Percentiles rank a stretch among this genome's conserved stretches.
Evolutionary conservation across 2,329 filamentous ascomycete genomes (phyloP).

Genomic region (Aspergillus caelatus): DNA sequence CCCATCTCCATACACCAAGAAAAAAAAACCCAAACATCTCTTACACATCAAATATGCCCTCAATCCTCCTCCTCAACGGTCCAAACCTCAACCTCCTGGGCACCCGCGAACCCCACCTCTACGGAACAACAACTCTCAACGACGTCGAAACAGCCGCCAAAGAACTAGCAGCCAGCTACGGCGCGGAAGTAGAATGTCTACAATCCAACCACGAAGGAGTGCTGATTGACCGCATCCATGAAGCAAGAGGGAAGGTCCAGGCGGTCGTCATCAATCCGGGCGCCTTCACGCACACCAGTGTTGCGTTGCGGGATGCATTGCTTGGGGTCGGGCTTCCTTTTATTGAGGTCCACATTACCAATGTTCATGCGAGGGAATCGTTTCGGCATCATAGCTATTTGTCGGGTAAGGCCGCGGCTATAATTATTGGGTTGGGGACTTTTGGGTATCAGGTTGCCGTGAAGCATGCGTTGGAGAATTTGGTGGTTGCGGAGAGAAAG

Average conservation of each 20-base stretch:
- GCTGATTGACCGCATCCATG: background rate
- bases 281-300: background rate
- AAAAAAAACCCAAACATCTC: background rate
- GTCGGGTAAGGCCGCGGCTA: background rate
- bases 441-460: background rate
- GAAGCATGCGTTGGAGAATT: background rate
- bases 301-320: background rate
- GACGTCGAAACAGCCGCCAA: background rate
- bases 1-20: background rate
- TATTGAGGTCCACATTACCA: background rate
- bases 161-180: background rate
- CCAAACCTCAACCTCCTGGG: background rate
- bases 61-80: background rate
- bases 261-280: background rate
- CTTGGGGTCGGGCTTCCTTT: background rate
- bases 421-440: background rate
- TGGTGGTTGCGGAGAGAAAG: background rate
- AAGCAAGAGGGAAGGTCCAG: background rate
- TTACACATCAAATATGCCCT: background rate
- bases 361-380: background rate
- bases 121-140: background rate
- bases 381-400: background rate
- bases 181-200: background rate
- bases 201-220: background rate
- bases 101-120: background rate